A percentile compares a stretch with the other conserved stretches of the same genome.
phyloP scores from a whole-genome alignment of 225 moss, liverwort and hornwort genomes.

The Anthoceros angustus region DNA sequence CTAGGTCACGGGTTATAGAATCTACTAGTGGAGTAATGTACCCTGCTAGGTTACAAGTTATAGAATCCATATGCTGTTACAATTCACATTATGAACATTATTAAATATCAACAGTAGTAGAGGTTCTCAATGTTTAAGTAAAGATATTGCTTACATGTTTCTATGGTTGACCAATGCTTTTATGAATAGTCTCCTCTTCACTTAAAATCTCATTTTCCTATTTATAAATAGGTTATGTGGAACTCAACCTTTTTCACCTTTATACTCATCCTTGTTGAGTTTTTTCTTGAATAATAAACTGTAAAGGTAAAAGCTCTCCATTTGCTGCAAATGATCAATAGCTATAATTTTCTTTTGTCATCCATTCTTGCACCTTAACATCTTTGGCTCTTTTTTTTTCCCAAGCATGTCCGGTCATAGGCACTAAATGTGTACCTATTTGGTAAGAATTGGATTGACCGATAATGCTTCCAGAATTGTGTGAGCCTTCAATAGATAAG shows the following conservation, averaged over 20 bases:
- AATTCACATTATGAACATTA: too few relatives aligned
- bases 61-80: too few relatives aligned
- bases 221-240: not conserved
- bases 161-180: not conserved
- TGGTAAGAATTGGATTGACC: not conserved
- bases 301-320: not conserved
- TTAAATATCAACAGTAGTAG: too few relatives aligned
- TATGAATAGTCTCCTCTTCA: too few relatives aligned
- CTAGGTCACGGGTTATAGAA: too few relatives aligned
- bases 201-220: too few relatives aligned
- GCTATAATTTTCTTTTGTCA: slow-evolving; percentile 1
- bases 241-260: not conserved
- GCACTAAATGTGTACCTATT: not conserved
- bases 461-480: not conserved
- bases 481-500: slow-evolving; percentile 1
- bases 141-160: not conserved
- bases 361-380: not conserved
- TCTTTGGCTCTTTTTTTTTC: not conserved
- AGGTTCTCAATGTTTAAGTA: too few relatives aligned
- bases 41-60: too few relatives aligned
- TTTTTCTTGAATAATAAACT: slow-evolving; percentile 1
- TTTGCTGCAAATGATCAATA: not conserved
- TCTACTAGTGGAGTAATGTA: too few relatives aligned
- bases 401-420: not conserved
- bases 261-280: not conserved